Base-by-base conservation (phyloP, 1,139 yeast species). In the Sugiyamaella grinbergsii region DNA sequence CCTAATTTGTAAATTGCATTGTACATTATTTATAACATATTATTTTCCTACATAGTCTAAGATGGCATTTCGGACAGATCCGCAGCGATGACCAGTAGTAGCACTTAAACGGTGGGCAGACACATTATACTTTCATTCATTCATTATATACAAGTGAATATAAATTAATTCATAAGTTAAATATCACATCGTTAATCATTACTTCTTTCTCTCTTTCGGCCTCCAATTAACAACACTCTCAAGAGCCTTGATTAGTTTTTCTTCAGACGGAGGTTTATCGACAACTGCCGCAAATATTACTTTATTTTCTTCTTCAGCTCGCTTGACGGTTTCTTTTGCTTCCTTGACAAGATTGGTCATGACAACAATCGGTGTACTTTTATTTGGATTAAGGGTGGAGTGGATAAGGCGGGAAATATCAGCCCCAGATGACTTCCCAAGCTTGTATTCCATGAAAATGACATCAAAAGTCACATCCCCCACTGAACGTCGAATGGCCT, bases 401-500 rank as follows among this genome's bases (percentile, higher is more conserved):
- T 82, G 83, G 53, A 93, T 80, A 57, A 93, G 72, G 58, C 86
- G 83, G 4, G 85, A 85, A 29, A 94, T 85, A 67, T 88, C 95
- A 11, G 83, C 75, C 1, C 89, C 85, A 26, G 76, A 75, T 31
- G 87, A 74, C 58, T 83, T 82, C 11, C 86, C 80, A 23, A 87
- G 71, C 60, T 80, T 80, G 54, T 85, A 74, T 1, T 93, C 93
- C 0, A 95, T 83, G 55, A 91, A 75, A 32, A 93, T 89, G 40
- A 90, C 62, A 68, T 91, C 97, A 71, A 89, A 93, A 61, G 81
- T 83, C 22, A 89, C 88, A 51, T 83, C 85, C 36, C 95, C 86
- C 0, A 95, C 85, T 5, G 93, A 90, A 51, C 94, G 71, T 54
- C 95, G 77, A 11, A 90, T 80, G 50, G 90, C 75, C 57, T 89